Evolutionary conservation across 1,284 basidiomycete species (phyloP).

Genomic region (Apiotrichum brassicae): DNA sequence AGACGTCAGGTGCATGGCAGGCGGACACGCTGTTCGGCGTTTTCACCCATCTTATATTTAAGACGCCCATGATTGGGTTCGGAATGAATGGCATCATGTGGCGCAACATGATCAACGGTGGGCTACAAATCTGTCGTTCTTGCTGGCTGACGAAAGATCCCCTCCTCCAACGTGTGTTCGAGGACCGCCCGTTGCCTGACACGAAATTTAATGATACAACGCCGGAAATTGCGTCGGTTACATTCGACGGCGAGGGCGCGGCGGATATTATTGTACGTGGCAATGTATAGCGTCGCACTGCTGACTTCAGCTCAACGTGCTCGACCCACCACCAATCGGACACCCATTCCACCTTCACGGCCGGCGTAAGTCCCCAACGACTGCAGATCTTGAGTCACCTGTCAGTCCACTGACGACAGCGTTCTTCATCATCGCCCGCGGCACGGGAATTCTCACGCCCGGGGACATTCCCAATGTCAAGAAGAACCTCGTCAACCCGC

Average conservation of each 20-base stretch:
- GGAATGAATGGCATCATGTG: too few species aligned
- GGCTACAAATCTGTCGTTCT: too few species aligned
- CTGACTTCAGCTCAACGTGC: conserved; percentile 46
- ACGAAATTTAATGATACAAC: background rate
- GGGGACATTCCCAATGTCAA: conserved; percentile 9
- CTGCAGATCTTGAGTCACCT: too few species aligned
- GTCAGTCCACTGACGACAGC: too few species aligned
- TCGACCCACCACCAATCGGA: conserved; percentile 24
- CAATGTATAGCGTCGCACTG: too few species aligned
- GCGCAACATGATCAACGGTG: too few species aligned
- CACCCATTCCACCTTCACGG: conserved; percentile 45
- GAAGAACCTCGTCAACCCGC: conserved; percentile 36
- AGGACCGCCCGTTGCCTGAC: conserved; percentile 28
- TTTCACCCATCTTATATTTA: too few species aligned
- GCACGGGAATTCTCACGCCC: conserved; percentile 26
- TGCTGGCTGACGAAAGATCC: too few species aligned
- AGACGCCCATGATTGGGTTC: too few species aligned
- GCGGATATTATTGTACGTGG: conserved; percentile 27
- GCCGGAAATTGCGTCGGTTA: conserved; percentile 16
- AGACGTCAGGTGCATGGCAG: too few species aligned
- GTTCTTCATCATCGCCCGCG: conserved; percentile 37
- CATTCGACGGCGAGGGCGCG: conserved; percentile 21
- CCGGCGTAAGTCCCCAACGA: too few species aligned
- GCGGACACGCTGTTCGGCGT: too few species aligned
- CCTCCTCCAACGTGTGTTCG: conserved; percentile 24